These are phyloP conservation scores for Rickenella mellea DNA, from an alignment of 768 basidiomycete genomes.

Conservation along the genomic window DNA sequence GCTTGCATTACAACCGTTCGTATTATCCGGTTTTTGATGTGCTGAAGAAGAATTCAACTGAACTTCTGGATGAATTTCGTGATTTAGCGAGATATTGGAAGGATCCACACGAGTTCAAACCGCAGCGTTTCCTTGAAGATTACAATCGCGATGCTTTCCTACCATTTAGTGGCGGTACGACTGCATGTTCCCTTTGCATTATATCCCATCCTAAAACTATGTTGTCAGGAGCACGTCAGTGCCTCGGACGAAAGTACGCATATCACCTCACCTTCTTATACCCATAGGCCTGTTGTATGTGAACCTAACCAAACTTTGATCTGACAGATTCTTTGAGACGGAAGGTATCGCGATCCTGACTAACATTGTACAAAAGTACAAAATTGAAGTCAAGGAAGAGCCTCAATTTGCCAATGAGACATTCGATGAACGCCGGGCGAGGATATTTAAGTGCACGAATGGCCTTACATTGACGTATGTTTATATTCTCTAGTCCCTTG, in stretches of 20 bases:
- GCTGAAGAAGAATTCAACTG: not conserved
- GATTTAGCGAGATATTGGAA: constrained; percentile 26
- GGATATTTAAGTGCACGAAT: constrained; percentile 26
- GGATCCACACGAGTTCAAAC: constrained; percentile 26
- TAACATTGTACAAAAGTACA: constrained; percentile 35
- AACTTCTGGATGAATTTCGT: not conserved
- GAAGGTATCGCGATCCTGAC: constrained; percentile 43
- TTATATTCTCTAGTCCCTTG: not conserved
- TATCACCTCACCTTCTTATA: not conserved
- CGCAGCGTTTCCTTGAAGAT: constrained; percentile 39
- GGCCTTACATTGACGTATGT: constrained; percentile 39
- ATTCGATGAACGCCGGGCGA: constrained; percentile 33
- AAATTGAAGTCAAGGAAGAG: constrained; percentile 40
- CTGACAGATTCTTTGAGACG: constrained; percentile 32
- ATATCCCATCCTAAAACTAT: not conserved
- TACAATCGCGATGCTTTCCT: constrained; percentile 47
- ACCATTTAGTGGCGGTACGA: constrained; percentile 37
- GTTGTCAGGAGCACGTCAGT: constrained; percentile 29
- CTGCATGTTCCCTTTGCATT: not conserved
- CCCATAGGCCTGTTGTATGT: constrained; percentile 19
- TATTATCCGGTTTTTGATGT: not conserved
- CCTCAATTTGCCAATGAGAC: constrained; percentile 36
- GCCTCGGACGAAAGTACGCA: constrained; percentile 34
- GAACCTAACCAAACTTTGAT: not conserved
- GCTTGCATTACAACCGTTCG: constrained; percentile 44